Base-by-base conservation (phyloP, 805 yeast genomes). In the Huiozyma sinensis region DNA sequence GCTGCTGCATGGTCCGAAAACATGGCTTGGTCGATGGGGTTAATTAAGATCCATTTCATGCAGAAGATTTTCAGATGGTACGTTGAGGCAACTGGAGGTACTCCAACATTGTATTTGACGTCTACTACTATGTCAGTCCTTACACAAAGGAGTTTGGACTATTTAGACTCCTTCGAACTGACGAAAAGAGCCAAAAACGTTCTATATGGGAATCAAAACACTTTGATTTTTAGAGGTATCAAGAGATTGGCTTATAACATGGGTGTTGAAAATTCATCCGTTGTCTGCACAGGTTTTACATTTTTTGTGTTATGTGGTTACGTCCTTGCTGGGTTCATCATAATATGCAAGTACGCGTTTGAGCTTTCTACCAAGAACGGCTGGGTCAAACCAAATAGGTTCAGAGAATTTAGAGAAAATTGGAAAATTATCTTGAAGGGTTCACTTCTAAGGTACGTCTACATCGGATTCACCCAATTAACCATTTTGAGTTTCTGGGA, bases 1-100 rank as follows among this genome's bases (percentile, higher is more conserved):
- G 96, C 95, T 7, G 73, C 83, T 9, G 81, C 95, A 9, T 89
- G 97, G 97, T 72, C 89, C 7, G 95, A 86, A 62, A 88, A 89
- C 60, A 70, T 89, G 56, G 89, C 89, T 33, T 89, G 97, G 97
- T 84, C 95, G 3, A 85, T 89, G 85, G 97, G 97, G 6, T 70
- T 89, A 47, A 86, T 89, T 54, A 71, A 82, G 60, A 75, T 83
- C 36, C 57, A 59, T 5, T 89, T 88, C 60, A 85, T 89, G 95
- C 95, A 89, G 64, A 69, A 76, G 48, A 80, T 83, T 48, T 82
- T 84, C 64, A 70, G 90, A 55, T 84, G 95, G 95, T 84, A 81
- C 55, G 78, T 84, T 37, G 88, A 83, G 59, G 67, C 92, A 28
- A 88, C 97, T 1, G 97, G 97, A 40, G 97, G 97, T 39, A 65